Evolutionary conservation across 2,329 filamentous ascomycete genomes (phyloP).

Genomic region (Sarocladium oryzae): DNA sequence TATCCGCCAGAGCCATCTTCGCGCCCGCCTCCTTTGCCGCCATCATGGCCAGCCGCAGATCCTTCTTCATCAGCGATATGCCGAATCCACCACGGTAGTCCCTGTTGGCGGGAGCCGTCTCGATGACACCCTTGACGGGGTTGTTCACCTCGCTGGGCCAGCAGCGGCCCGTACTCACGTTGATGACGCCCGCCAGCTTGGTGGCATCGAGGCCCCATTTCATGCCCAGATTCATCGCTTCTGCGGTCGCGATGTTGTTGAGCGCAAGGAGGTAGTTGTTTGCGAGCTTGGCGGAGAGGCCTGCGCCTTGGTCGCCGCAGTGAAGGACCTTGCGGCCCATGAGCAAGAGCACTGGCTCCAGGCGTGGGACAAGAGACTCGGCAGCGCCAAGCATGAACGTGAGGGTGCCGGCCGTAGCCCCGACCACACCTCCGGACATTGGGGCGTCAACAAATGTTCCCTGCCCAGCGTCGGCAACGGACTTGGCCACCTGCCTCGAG

Average conservation of each 20-base stretch:
- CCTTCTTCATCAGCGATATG: constrained; percentile 74
- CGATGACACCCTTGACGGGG: constrained; percentile 78
- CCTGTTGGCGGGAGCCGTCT: constrained; percentile 64
- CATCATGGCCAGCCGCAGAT: constrained; percentile 65
- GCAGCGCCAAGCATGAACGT: constrained; percentile 92
- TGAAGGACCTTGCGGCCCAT: constrained; percentile 88
- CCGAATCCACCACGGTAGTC: constrained; percentile 77
- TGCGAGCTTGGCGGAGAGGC: constrained; percentile 85
- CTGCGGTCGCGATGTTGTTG: constrained; percentile 72
- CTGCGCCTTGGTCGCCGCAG: constrained; percentile 76
- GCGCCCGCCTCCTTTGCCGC: constrained; percentile 64
- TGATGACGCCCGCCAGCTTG: constrained; percentile 78
- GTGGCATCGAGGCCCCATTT: constrained; percentile 52
- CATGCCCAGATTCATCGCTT: constrained; percentile 61
- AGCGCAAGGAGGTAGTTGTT: constrained; percentile 96
- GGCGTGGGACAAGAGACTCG: constrained; percentile 50
- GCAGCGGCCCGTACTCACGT: constrained; percentile 87
- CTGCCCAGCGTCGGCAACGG: constrained; percentile 56
- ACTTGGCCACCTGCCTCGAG: constrained; percentile 68
- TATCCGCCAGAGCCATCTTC: constrained; percentile 55
- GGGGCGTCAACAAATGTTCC: constrained; percentile 88
- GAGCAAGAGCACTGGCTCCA: constrained; percentile 62
- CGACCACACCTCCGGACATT: constrained; percentile 94
- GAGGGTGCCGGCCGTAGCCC: constrained; percentile 76
- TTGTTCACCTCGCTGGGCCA: constrained; percentile 98